Evolutionary conservation across 1,139 yeast genomes (phyloP).

Genomic region (Taphrina populina): DNA sequence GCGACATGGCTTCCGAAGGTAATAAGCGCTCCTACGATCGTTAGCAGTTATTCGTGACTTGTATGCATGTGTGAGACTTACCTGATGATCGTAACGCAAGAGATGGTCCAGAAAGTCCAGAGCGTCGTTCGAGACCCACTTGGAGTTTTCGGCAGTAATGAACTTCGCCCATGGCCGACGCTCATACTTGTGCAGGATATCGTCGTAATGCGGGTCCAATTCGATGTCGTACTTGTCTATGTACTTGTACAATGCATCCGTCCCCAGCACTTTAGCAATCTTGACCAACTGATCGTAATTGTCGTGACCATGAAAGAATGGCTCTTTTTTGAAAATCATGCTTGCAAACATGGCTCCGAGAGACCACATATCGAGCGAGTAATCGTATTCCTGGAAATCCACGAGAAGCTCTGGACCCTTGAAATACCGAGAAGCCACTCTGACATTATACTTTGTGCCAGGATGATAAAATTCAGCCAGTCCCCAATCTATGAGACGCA

Average conservation of each 20-base stretch:
- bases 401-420: slow-evolving; percentile 96
- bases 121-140: slow-evolving; percentile 66
- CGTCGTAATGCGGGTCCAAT: slow-evolving; percentile 79
- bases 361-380: slow-evolving; percentile 94
- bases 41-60: not conserved
- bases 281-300: slow-evolving; percentile 95
- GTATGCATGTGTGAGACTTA: not conserved
- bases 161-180: slow-evolving; percentile 88
- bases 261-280: slow-evolving; percentile 89
- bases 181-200: slow-evolving; percentile 68
- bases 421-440: slow-evolving; percentile 97
- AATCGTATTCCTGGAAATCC: slow-evolving; percentile 79
- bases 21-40: slow-evolving; percentile 65
- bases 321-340: slow-evolving; percentile 91
- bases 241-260: slow-evolving; percentile 74
- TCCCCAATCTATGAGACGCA: slow-evolving; percentile 97
- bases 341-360: slow-evolving; percentile 98
- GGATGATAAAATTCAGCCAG: slow-evolving; percentile 96
- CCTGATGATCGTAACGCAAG: slow-evolving; percentile 85
- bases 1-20: slow-evolving; percentile 91
- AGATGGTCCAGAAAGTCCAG: slow-evolving; percentile 80
- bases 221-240: slow-evolving; percentile 71
- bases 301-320: slow-evolving; percentile 94
- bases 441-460: slow-evolving; percentile 89
- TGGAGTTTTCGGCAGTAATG: slow-evolving; percentile 69